Evolutionary conservation across 805 yeast species (phyloP), one percentile per base, ranked within the genome.

Genomic region (Saccharomycopsis sp.): DNA sequence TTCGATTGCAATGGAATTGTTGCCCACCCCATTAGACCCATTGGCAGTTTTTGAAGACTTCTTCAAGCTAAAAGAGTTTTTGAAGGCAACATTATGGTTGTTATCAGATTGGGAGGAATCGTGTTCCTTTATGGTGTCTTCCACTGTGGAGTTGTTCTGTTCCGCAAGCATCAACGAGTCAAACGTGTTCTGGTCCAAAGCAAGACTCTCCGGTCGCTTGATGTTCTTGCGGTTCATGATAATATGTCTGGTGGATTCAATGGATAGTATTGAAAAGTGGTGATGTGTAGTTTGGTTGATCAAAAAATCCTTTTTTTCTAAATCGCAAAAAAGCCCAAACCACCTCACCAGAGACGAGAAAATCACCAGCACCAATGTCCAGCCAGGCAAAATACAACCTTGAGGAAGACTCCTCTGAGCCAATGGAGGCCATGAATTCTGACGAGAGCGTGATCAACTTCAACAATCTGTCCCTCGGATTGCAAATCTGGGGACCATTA

Each of bases 141-240:
- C n/a, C n/a, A n/a, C n/a, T n/a, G n/a, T n/a, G n/a, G n/a, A n/a
- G 17, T 3, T 14, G 14, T 12, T 40, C 40, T 14, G 18, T 39
- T 9, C 15, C 31, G 13, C 15, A 9, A 28, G 10, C 10, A 23
- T 23, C 26, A 28, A 28, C 10, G 44, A 34, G 20, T 25, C 28
- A 12, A 31, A 30, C 15, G 40, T 27, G 19, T 32, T 14, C 29
- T 36, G 31, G 32, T 44, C 47, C 5, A 44, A 32, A 10, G 36
- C 17, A 12, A 45, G 30, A 17, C 44, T 39, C 35, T 45, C 49
- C 18, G 49, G 49, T 29, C 49, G 26, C 18, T 45, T 43, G 17
- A 45, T 42, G 26, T 45, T 42, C 35, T 45, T 43, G 33, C 49
- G 34, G 28, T 45, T 42, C 49, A 45, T 45, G 31, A 17, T 25